Base-by-base conservation (phyloP, 1,284 basidiomycete genomes). In the Cerioporus squamosus region DNA sequence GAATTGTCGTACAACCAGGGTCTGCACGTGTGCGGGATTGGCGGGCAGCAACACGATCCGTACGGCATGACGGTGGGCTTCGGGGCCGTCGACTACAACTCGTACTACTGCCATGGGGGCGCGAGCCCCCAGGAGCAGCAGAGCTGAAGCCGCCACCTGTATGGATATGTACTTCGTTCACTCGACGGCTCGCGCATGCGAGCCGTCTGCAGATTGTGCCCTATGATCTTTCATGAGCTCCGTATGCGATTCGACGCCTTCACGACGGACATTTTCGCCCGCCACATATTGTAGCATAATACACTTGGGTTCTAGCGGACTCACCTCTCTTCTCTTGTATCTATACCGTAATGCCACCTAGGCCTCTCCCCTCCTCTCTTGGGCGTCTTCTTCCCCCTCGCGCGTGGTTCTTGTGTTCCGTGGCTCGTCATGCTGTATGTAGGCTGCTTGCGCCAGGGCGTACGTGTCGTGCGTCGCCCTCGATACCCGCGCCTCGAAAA, bases 1-100 rank as follows among this genome's bases (percentile, higher is more conserved):
- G 63, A 68, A 53, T 56, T 67, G 53, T 46, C 63, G 20, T 70
- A 70, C 58, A 47, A 61, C 14, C 38, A 60, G 22, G 68, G 67
- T n/a, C 55, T 70, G 31, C 55, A 57, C 18, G 63, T 62, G 14
- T 61, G 60, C 23, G 63, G 60, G 12, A 67, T 68, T 44, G 45
- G 51, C 46, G 57, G 48, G 9, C 12, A 22, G 29, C 44, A 55
- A 23, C 44, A 51, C 0, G 63, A 53, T 38, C 29, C 48, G 22
- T 66, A 63, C 53, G 49, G 48, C 53, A 26, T 53, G 24, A 52
- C 64, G 44, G 7, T 22, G 40, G 52, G 63, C 3, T 55, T 53
- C 51, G 55, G 42, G 29, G 57, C 64, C 26, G 45, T 66, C 45
- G 61, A 68, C 49, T 60, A 64, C 57, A 60, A 50, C 60, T 42